Conservation (phyloP, 495 filamentous ascomycete genomes). For the Elasticomyces elasticus region DNA sequence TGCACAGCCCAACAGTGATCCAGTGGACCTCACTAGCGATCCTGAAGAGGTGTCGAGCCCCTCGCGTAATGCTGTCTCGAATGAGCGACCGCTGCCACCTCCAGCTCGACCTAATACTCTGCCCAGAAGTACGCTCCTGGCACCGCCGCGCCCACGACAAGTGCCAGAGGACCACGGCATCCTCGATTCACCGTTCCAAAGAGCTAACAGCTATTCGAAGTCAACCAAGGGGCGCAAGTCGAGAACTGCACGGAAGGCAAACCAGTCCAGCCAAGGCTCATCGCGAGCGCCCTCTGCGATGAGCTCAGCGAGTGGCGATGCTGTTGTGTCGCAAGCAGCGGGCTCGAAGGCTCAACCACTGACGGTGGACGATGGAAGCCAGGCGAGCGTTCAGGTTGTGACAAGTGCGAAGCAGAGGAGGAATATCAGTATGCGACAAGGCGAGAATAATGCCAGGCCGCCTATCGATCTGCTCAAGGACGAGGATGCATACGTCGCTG, state of each 20-base stretch:
- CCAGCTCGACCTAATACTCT: not conserved
- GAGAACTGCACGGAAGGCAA: not conserved
- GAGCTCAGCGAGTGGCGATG: not conserved
- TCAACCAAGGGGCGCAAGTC: not conserved
- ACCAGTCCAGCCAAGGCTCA: not conserved
- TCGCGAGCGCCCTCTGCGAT: not conserved
- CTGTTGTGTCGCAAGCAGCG: not conserved
- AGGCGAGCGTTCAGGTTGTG: not conserved
- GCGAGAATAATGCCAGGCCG: too few relatives aligned
- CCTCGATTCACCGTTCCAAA: not conserved
- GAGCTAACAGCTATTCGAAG: not conserved
- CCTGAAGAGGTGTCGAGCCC: not conserved
- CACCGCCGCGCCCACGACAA: not conserved
- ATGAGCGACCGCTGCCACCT: not conserved
- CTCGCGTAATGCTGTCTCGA: too few relatives aligned
- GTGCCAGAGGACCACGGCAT: not conserved
- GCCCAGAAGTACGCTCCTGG: not conserved
- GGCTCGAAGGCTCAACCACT: not conserved
- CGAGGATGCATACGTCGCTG: not conserved
- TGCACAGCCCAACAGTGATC: not conserved
- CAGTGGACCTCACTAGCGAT: slow-evolving; percentile 1
- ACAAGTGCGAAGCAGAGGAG: not conserved
- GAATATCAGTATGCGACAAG: too few relatives aligned
- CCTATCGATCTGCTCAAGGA: not conserved
- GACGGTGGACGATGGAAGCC: not conserved